Conservation (phyloP, 2,329 filamentous ascomycete genomes). For the Colletotrichum sp. region DNA sequence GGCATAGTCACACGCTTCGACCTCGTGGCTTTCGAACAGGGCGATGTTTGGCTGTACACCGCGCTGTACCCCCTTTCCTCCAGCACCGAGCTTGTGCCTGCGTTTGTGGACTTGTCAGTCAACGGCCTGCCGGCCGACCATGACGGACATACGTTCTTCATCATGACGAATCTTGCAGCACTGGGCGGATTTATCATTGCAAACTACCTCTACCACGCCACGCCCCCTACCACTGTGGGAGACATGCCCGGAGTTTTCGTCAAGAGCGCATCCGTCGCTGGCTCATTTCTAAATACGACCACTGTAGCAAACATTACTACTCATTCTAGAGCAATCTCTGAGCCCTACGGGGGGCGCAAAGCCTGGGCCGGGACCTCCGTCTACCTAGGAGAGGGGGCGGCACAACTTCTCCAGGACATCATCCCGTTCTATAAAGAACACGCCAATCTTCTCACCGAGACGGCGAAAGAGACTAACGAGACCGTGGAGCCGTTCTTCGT, state of each 20-base stretch:
- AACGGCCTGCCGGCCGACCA: conserved; percentile 23
- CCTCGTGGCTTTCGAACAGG: conserved; percentile 30
- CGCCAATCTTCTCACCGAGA: conserved; percentile 15
- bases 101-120: conserved; percentile 13
- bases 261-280: conserved; percentile 25
- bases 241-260: conserved; percentile 26
- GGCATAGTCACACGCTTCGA: conserved; percentile 38
- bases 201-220: conserved; percentile 22
- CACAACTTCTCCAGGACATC: conserved; percentile 29
- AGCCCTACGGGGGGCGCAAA: conserved; percentile 29
- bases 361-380: not conserved
- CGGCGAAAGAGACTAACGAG: conserved; percentile 6
- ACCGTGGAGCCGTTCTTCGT: conserved; percentile 27
- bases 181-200: conserved; percentile 12
- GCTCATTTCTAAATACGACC: conserved; percentile 24
- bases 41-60: conserved; percentile 31
- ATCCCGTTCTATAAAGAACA: conserved; percentile 28
- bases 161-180: conserved; percentile 5
- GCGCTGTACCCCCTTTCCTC: conserved; percentile 20
- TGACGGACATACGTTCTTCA: conserved; percentile 27
- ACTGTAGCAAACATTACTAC: conserved; percentile 29
- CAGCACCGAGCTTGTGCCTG: conserved; percentile 20
- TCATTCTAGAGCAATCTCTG: conserved; percentile 26
- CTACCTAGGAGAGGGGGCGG: not conserved
- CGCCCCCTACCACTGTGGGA: not conserved